These are phyloP conservation scores for Karstenula rhodostoma DNA, from an alignment of 2,329 filamentous ascomycete species.

Conservation along the genomic window DNA sequence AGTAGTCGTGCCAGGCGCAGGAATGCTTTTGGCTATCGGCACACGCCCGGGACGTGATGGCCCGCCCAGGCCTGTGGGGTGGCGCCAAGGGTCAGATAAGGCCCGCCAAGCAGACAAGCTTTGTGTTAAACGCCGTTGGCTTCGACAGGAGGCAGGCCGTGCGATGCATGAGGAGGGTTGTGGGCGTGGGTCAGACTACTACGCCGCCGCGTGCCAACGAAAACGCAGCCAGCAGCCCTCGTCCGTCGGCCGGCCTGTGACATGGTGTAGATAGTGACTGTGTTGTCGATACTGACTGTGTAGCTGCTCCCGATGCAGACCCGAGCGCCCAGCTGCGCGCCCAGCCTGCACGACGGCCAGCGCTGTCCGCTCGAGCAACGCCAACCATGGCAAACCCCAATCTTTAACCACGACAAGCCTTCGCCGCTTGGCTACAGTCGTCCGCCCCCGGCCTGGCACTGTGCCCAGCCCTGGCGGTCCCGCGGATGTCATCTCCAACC, in stretches of 20 bases:
- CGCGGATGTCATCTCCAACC: conserved; percentile 29
- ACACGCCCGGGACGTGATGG: conserved; percentile 42
- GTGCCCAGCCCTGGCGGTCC: conserved; percentile 18
- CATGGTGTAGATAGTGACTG: too few relatives aligned
- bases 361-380: conserved; percentile 32
- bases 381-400: conserved; percentile 45
- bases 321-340: conserved; percentile 23
- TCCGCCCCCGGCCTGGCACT: conserved; percentile 9
- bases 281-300: too few relatives aligned
- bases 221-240: not conserved
- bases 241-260: too few relatives aligned
- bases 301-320: too few relatives aligned
- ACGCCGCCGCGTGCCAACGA: not conserved
- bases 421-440: conserved; percentile 35
- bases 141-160: not conserved
- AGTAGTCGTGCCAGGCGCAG: conserved; percentile 30
- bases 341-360: conserved; percentile 28
- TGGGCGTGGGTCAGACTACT: too few relatives aligned
- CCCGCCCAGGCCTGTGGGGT: conserved; percentile 44
- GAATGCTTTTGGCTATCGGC: conserved; percentile 36
- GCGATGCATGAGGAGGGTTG: not conserved
- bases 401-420: conserved; percentile 48
- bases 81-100: conserved; percentile 48
- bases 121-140: conserved; percentile 47
- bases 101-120: conserved; percentile 47